Evolutionary conservation across 2,329 filamentous ascomycete genomes (phyloP).

Genomic region (Sphaerulina vaccinii): DNA sequence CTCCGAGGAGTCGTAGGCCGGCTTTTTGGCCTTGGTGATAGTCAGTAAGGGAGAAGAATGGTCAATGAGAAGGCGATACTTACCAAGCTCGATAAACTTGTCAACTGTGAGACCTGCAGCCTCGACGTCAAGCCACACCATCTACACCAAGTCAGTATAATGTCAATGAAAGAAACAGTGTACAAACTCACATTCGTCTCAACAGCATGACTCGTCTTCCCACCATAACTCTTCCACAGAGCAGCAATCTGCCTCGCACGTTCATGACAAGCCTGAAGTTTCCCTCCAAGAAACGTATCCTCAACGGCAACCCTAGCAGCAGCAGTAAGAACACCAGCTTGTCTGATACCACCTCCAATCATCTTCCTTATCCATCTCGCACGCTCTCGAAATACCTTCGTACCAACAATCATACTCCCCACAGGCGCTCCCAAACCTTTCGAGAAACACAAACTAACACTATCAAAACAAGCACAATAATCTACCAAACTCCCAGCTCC

Average conservation of each 20-base stretch:
- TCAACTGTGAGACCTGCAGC: conserved; percentile 55
- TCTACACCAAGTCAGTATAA: no score
- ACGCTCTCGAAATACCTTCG: conserved; percentile 59
- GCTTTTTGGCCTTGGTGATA: conserved; percentile 46
- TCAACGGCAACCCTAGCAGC: conserved; percentile 75
- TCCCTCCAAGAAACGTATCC: conserved; percentile 71
- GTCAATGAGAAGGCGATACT: background rate
- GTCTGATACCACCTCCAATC: conserved; percentile 75
- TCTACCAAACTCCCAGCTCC: conserved; percentile 66
- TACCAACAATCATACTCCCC: conserved; percentile 69
- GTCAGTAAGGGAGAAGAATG: background rate
- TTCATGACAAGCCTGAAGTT: conserved; percentile 60
- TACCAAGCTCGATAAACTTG: conserved; percentile 53
- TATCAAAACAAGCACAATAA: conserved; percentile 69
- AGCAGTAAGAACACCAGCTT: conserved; percentile 73
- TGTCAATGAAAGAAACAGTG: no score
- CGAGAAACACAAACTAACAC: conserved; percentile 73
- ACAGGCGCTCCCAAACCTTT: conserved; percentile 82
- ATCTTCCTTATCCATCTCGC: conserved; percentile 76
- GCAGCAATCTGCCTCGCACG: conserved; percentile 62
- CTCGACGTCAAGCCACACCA: conserved; percentile 79
- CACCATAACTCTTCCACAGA: conserved; percentile 69
- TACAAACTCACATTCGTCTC: no score
- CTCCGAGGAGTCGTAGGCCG: conserved; percentile 57
- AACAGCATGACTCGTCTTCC: conserved; percentile 65